Percentiles rank a stretch among this genome's conserved stretches.
These are phyloP conservation scores for Hymenoscyphus infarciens DNA, from an alignment of 2,329 filamentous ascomycete genomes.

Conservation along the genomic window DNA sequence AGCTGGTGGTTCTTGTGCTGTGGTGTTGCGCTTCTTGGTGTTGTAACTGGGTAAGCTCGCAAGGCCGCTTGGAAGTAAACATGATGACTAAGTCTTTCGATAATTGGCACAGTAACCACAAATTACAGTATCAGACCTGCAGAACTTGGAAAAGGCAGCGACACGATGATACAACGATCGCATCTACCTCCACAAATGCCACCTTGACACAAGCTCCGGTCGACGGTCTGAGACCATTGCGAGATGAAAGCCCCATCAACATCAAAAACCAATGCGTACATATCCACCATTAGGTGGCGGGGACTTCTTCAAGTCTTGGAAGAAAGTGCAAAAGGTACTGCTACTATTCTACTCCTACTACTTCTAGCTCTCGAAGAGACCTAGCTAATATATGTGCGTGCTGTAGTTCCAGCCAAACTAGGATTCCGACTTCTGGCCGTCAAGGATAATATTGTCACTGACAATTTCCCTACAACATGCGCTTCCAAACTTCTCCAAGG, in stretches of 20 bases:
- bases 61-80: not conserved
- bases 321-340: too few species aligned
- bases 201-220: not conserved
- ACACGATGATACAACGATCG: not conserved
- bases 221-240: not conserved
- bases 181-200: not conserved
- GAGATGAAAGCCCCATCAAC: not conserved
- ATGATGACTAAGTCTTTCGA: not conserved
- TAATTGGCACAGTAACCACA: not conserved
- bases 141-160: not conserved
- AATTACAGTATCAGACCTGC: not conserved
- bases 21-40: not conserved
- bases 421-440: constrained; percentile 40
- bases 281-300: not conserved
- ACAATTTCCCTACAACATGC: constrained; percentile 71
- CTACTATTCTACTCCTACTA: too few species aligned
- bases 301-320: not conserved
- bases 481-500: constrained; percentile 70
- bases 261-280: constrained; percentile 1
- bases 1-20: not conserved
- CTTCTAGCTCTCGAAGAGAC: not conserved
- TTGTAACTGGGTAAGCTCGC: not conserved
- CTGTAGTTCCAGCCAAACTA: not conserved
- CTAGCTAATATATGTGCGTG: not conserved
- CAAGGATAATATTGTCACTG: constrained; percentile 75